Evolutionary conservation across 2,329 filamentous ascomycete genomes (phyloP).

Genomic region (Fusarium phyllophilum): DNA sequence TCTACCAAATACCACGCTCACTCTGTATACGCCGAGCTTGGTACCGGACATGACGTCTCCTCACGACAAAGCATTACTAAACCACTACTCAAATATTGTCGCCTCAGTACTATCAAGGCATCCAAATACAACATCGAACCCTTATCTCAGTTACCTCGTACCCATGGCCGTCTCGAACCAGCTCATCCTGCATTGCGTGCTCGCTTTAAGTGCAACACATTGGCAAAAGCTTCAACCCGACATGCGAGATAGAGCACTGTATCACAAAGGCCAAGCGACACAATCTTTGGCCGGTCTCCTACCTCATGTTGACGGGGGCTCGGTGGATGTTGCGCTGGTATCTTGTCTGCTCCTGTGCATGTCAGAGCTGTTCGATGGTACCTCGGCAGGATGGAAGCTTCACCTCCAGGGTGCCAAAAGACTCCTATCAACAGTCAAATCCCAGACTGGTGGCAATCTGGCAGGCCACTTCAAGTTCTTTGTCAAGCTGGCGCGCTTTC

Average conservation of each 20-base stretch:
- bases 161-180: not conserved
- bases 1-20: not conserved
- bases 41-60: slow-evolving; percentile 3
- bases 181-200: not conserved
- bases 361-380: slow-evolving; percentile 2
- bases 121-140: not conserved
- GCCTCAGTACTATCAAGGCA: not conserved
- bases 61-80: not conserved
- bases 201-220: not conserved
- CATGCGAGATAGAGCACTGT: not conserved
- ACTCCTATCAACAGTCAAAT: not conserved
- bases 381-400: slow-evolving; percentile 5
- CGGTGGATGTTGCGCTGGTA: not conserved
- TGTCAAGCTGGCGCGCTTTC: not conserved
- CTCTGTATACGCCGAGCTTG: not conserved
- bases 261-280: slow-evolving; percentile 1
- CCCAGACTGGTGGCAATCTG: not conserved
- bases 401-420: not conserved
- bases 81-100: slow-evolving; percentile 7
- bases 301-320: not conserved
- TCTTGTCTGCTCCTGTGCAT: not conserved
- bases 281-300: not conserved
- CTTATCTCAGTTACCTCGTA: slow-evolving; percentile 1
- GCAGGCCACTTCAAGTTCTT: not conserved
- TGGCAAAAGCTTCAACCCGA: slow-evolving; percentile 11